phyloP scores from a whole-genome alignment of 495 filamentous ascomycete species.

The Penicillium egyptiacum region DNA sequence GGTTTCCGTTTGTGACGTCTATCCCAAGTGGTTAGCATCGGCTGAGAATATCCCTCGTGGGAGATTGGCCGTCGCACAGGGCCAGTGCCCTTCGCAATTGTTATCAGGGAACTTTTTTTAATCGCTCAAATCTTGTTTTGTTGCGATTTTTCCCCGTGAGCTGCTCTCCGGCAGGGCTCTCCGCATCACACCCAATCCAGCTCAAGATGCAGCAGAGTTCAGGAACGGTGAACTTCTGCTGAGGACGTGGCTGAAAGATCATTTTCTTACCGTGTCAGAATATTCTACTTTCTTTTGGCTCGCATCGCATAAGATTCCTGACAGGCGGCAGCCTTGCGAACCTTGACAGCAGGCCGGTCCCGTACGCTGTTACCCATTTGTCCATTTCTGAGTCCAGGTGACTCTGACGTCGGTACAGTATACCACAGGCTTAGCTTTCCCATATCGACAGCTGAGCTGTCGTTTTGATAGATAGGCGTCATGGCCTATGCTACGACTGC shows the following conservation, averaged over 20 bases:
- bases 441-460: constrained; percentile 39
- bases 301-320: constrained; percentile 37
- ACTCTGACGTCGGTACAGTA: constrained; percentile 44
- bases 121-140: constrained; percentile 9
- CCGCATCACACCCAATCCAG: constrained; percentile 46
- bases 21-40: constrained; percentile 24
- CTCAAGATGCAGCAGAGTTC: constrained; percentile 56
- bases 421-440: constrained; percentile 34
- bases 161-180: constrained; percentile 50
- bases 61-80: constrained; percentile 36
- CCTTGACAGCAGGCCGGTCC: constrained; percentile 37
- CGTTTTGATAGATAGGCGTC: constrained; percentile 34
- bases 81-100: constrained; percentile 40
- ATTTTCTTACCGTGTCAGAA: constrained; percentile 37
- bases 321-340: constrained; percentile 30
- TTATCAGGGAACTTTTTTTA: constrained; percentile 38
- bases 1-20: constrained; percentile 28
- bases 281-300: constrained; percentile 35
- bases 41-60: constrained; percentile 12
- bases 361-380: constrained; percentile 39
- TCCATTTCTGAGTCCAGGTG: constrained; percentile 47
- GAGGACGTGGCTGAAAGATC: constrained; percentile 50
- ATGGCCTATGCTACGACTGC: constrained; percentile 48
- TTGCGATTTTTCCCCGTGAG: constrained; percentile 31
- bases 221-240: constrained; percentile 45